Evolutionary conservation across 2,329 filamentous ascomycete species (phyloP), one percentile per base, ranked within the genome.

Genomic region (Fusarium chaquense): DNA sequence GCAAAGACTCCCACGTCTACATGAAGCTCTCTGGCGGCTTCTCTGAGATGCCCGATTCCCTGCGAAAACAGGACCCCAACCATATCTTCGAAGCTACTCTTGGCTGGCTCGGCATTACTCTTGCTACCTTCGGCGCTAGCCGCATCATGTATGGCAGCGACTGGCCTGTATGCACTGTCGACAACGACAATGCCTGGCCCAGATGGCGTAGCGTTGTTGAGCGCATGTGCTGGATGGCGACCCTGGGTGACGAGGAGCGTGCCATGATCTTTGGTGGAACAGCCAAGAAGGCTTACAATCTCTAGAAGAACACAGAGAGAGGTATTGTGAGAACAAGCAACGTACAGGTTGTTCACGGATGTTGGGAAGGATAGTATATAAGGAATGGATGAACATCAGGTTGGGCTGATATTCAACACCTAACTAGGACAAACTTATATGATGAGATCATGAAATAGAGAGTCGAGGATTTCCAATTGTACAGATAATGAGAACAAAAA

Each of bases 21-120:
- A 92, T 98, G 87, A 97, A 98, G 83, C 86, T 98, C n/a, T 95
- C 92, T 0, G 95, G 95, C 10, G 88, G 86, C 47, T 94, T 98
- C 79, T 89, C 91, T 20, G 93, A 97, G 81, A 89, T 98, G 80
- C 85, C 89, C 5, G 83, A 84, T 47, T 78, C 82, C 13, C 81
- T 90, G 69, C 83, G 82, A 73, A 77, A 76, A 26, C 81, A 84
- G 28, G 78, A 84, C 12, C 77, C 84, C 35, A 81, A 86, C 59
- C 84, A 87, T 36, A 86, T 93, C 59, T 89, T 93, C 69, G 82
- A 86, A 65, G 85, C 85, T 41, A 83, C 92, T 22, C 83, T 86
- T 62, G 90, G 90, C 26, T 97, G 93, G 90, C 86, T 93, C 3
- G 87, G 89, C 64, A 87, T 91, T 54, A 82, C 94, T 1, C 87